phyloP scores from a whole-genome alignment of 148 eudicot species.

The Cornus controversa region DNA sequence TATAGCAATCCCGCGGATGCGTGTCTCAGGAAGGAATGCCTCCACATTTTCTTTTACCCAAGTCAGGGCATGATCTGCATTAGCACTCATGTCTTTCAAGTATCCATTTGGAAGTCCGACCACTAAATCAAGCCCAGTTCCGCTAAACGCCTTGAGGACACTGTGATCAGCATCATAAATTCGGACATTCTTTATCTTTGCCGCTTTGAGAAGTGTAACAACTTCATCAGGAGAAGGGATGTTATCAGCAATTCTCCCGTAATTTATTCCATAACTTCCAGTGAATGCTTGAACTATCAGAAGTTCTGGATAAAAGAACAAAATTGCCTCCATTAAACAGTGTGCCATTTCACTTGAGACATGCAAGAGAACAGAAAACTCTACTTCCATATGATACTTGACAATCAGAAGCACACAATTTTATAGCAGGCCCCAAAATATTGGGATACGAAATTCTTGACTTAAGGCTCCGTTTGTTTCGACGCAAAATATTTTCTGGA shows the following conservation, averaged over 20 bases:
- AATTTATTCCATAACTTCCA: conserved; percentile 73
- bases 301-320: conserved; percentile 16
- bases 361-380: background rate
- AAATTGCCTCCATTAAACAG: conserved; percentile 5
- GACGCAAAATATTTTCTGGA: no score
- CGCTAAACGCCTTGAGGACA: conserved; percentile 72
- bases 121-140: conserved; percentile 75
- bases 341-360: background rate
- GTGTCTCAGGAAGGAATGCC: conserved; percentile 52
- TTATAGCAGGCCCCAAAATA: no score
- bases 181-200: conserved; percentile 78
- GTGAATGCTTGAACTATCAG: conserved; percentile 32
- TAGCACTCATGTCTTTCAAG: conserved; percentile 56
- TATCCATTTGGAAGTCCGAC: conserved; percentile 71
- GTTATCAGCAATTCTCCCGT: conserved; percentile 78
- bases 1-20: conserved; percentile 71
- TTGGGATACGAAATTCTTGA: background rate
- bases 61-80: conserved; percentile 57
- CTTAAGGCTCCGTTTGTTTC: no score
- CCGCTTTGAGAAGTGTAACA: conserved; percentile 53
- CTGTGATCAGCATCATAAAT: conserved; percentile 66
- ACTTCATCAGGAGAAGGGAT: conserved; percentile 73
- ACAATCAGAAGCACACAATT: background rate
- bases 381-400: background rate
- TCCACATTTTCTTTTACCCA: conserved; percentile 78